Conservation (phyloP, 768 basidiomycete genomes). For the Xerocomellus chrysenteron region DNA sequence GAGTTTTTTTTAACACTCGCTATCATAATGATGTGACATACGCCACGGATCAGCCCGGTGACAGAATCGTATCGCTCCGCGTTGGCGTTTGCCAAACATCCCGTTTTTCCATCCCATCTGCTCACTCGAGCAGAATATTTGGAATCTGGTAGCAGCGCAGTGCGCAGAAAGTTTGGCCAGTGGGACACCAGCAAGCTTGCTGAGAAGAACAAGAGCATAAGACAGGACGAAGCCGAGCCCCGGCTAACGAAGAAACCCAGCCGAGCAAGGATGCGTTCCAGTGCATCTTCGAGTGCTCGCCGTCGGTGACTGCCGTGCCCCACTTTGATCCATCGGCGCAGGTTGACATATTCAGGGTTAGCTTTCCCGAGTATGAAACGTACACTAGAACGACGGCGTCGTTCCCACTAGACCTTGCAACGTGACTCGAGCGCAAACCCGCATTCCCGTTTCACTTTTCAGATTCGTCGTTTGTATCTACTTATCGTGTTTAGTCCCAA, state of each 20-base stretch:
- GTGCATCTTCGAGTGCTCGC: conserved; percentile 20
- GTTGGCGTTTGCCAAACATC: conserved; percentile 51
- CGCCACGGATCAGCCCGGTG: conserved; percentile 49
- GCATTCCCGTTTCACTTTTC: conserved; percentile 4
- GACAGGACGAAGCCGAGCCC: conserved; percentile 24
- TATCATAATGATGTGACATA: conserved; percentile 15
- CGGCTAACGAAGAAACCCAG: conserved; percentile 30
- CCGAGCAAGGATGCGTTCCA: conserved; percentile 25
- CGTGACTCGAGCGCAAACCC: conserved; percentile 3
- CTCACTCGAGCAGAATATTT: conserved; percentile 83
- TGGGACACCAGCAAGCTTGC: conserved; percentile 42
- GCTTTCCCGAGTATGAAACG: conserved; percentile 6
- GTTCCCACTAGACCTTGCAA: background rate
- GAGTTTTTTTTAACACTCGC: conserved; percentile 33
- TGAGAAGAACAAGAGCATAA: conserved; percentile 25
- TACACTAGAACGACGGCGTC: background rate
- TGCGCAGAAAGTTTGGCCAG: conserved; percentile 70
- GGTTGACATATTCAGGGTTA: conserved; percentile 22
- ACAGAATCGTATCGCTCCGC: conserved; percentile 66
- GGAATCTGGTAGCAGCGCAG: conserved; percentile 76
- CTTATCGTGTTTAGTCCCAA: conserved; percentile 17
- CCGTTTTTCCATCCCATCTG: conserved; percentile 50
- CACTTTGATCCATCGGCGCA: conserved; percentile 5
- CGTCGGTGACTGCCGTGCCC: conserved; percentile 26
- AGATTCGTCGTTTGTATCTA: conserved; percentile 9